Base-by-base conservation (phyloP, 2,329 filamentous ascomycete species). In the Malbranchea cinnamomea region DNA sequence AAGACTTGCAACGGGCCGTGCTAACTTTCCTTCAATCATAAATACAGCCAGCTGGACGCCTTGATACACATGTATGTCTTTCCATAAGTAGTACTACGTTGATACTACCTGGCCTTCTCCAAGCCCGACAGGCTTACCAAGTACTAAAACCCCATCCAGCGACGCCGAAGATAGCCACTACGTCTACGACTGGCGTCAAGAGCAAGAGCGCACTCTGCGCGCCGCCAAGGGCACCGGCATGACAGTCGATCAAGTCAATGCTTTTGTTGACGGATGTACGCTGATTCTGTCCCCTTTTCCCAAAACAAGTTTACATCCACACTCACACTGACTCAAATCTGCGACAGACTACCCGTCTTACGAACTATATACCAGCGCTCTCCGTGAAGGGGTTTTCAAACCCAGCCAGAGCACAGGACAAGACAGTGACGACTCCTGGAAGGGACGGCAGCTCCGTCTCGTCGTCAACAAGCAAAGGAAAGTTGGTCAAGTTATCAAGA, bases 141-240 rank as follows among this genome's bases (percentile, higher is more conserved):
- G 13, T 16, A 15, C 16, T 26, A 24, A 22, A 10, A n/a, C n/a
- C n/a, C 23, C 16, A 18, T 26, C n/a, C 25, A 65, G 61, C 32
- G 75, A 92, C 45, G 78, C 84, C 4, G 68, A 78, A 42, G 62
- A 89, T 41, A 64, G 71, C 4, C 61, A 63, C 29, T 85, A 74
- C 47, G 85, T 92, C 30, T 93, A 93, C 45, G 68, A 67, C 37
- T 93, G 85, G 85, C 71, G 84, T 9, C 59, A 74, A 42, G 65
- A 93, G 56, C 82, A 92, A 55, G 84, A 93, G 55, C 67, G 68
- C 27, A 68, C 68, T 35, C 61, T 93, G 43, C 68, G 78, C 14
- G 60, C 60, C 5, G 56, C 64, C 13, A 78, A 68, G 40, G 82
- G 79, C 1, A 67, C 64, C 0, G 84, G 82, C 17, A 93, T 93